phyloP scores from a whole-genome alignment of 2,329 filamentous ascomycete species.

The Trichoderma gracile region DNA sequence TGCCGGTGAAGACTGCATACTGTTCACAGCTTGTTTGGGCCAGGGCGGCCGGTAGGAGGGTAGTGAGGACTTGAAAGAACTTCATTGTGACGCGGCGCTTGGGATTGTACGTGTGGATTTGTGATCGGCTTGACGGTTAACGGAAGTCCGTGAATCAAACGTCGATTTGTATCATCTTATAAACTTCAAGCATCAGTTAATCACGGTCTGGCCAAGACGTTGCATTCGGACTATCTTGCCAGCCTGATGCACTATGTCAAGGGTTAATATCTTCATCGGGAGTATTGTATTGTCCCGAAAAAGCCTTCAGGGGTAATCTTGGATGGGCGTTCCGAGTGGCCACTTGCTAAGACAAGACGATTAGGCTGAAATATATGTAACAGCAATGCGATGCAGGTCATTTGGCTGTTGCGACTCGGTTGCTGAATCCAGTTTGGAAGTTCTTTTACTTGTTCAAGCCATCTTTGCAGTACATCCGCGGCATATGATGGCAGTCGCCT shows the following conservation, averaged over 20 bases:
- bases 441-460: too few relatives aligned
- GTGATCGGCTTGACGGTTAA: neutral
- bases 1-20: neutral
- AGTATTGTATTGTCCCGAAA: neutral
- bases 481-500: too few relatives aligned
- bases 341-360: neutral
- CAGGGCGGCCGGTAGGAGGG: slow-evolving; percentile 4
- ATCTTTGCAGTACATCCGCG: too few relatives aligned
- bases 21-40: slow-evolving; percentile 11
- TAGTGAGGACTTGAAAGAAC: neutral
- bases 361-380: slow-evolving; percentile 9
- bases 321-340: neutral
- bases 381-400: neutral
- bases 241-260: neutral
- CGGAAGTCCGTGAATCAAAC: neutral
- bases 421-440: neutral
- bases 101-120: accelerated
- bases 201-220: neutral
- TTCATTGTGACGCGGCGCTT: neutral
- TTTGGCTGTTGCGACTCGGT: neutral
- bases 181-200: neutral
- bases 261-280: neutral
- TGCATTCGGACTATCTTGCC: neutral
- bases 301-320: too few relatives aligned
- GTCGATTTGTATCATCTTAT: neutral